Conservation (phyloP, 495 filamentous ascomycete species). For the Hypoxylon lienhwacheense region DNA sequence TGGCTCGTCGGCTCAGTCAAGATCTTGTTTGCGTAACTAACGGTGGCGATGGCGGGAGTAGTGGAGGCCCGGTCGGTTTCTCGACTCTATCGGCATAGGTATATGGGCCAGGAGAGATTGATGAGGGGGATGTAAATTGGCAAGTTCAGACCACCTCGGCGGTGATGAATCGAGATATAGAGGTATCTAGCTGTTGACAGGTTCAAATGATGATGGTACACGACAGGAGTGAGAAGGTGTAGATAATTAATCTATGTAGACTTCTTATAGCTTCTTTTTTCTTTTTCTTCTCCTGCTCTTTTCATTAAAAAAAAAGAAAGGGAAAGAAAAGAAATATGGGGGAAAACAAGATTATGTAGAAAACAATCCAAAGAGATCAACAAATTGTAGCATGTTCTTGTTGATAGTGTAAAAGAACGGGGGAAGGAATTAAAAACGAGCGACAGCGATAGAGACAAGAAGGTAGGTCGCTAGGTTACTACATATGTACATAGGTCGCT, state of each 20-base stretch:
- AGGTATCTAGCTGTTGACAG: constrained; percentile 8
- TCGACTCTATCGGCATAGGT: constrained; percentile 9
- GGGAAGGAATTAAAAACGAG: constrained; percentile 8
- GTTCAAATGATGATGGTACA: constrained; percentile 10
- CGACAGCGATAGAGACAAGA: constrained; percentile 18
- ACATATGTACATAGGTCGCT: too few relatives aligned
- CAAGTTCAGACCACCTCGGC: constrained; percentile 1
- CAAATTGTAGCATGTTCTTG: constrained; percentile 26
- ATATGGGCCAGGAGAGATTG: constrained; percentile 4
- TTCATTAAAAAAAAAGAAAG: constrained; percentile 5
- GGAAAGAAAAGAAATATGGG: not conserved
- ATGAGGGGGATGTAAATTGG: constrained; percentile 1
- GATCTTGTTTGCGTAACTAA: constrained; percentile 2
- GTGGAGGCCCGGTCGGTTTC: constrained; percentile 10
- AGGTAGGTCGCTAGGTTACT: too few relatives aligned
- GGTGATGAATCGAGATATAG: constrained; percentile 10
- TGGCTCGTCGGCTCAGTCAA: not conserved
- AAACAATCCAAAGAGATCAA: constrained; percentile 21
- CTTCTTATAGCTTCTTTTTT: too few relatives aligned
- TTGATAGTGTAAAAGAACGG: constrained; percentile 18
- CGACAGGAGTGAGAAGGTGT: too few relatives aligned
- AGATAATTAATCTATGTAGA: constrained; percentile 8
- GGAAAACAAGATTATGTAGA: constrained; percentile 4
- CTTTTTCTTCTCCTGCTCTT: too few relatives aligned
- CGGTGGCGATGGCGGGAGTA: constrained; percentile 3